Evolutionary conservation across 305 asterid genomes (phyloP).

Genomic region (Caryopteris hybrid): DNA sequence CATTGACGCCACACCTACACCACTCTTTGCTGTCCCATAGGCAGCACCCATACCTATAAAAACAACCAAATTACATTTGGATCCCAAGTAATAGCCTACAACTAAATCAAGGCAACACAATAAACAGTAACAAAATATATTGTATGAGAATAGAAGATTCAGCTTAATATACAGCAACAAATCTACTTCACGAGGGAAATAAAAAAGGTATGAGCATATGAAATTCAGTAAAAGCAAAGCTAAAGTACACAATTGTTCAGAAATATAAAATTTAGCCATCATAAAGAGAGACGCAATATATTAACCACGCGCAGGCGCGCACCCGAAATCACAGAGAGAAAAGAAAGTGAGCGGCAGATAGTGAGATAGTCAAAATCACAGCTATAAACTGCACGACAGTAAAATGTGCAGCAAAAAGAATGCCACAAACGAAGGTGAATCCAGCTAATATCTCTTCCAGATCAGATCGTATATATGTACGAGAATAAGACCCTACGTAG

Average conservation of each 20-base stretch:
- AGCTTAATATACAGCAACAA: background rate
- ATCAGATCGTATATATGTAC: background rate
- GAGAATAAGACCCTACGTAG: too few relatives aligned
- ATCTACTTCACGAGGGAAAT: background rate
- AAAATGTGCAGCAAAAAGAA: background rate
- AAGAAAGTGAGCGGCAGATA: background rate
- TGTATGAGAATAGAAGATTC: background rate
- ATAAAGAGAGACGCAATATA: too few relatives aligned
- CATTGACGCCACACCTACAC: constrained; percentile 56
- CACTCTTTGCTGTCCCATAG: constrained; percentile 53
- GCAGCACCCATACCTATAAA: constrained; percentile 52
- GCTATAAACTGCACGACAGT: background rate
- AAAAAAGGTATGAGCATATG: too few relatives aligned
- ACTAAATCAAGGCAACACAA: background rate
- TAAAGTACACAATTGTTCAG: background rate
- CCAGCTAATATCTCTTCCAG: background rate
- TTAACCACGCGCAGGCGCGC: too few relatives aligned
- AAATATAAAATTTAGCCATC: too few relatives aligned
- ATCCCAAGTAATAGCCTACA: background rate
- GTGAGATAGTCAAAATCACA: background rate
- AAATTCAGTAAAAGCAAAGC: background rate
- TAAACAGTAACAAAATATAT: background rate
- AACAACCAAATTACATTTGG: constrained; percentile 2
- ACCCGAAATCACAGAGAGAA: background rate
- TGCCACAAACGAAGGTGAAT: background rate